Evolutionary conservation across 2,329 filamentous ascomycete genomes (phyloP), one percentile per base, ranked within the genome.

Genomic region (Epichloe festucae): DNA sequence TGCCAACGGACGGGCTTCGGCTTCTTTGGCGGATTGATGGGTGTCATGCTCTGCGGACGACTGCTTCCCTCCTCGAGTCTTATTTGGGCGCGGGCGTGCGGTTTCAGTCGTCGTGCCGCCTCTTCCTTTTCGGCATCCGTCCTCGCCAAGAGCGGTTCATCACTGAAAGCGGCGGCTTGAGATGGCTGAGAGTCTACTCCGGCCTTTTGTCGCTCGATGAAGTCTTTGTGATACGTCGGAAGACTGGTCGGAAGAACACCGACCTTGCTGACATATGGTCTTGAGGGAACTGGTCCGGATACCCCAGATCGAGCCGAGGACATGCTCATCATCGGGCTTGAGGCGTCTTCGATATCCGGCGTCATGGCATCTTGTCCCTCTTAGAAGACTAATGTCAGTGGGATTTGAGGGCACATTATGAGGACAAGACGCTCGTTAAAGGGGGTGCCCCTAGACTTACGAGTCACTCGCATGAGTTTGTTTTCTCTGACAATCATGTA

Each of bases 401-500:
- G 31, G 44, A 59, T 53, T 17, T 57, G 14, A 50, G 7, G 10
- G 10, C 17, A 35, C 8, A 42, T 39, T 40, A 0, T 31, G 27
- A 31, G 8, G 27, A 31, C 27, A 11, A 4, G 8, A 31, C 27
- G 27, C 27, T 31, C 27, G 27, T 31, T 4, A 11, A 31, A 10
- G 27, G 27, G 27, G 3, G 27, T 27, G 38, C 21, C 11, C 21
- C 21, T 23, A 17, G 47, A 81, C 87, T 81, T 74, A 94, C 88
- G 89, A 66, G 89, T 95, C 51, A 84, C 84, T 66, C 90, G 87
- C 90, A 97, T 97, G 65, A 97, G 79, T 67, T 96, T 93, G 65
- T 97, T 97, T 69, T 98, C 93, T 50, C 91, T 82, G 27, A 98
- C 89, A 66, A 98, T 98, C 70, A 96, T 84, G 71, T 97, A 98